A percentile compares a stretch with the other conserved stretches of the same genome.
These are phyloP conservation scores for Russula compacta DNA, from an alignment of 768 basidiomycete species.

Conservation along the genomic window DNA sequence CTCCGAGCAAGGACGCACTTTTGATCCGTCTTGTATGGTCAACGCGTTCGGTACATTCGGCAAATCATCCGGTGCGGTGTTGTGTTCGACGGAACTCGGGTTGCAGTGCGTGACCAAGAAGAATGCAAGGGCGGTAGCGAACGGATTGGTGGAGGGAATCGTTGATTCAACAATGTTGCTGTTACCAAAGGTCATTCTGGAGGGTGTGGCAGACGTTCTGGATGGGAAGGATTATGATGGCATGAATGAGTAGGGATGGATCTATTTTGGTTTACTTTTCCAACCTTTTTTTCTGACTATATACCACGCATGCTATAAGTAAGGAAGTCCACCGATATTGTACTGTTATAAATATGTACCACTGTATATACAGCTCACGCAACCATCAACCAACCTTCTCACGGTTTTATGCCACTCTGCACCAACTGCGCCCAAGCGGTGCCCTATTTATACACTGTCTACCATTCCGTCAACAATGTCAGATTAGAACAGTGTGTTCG, in stretches of 20 bases:
- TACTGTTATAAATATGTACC: not conserved
- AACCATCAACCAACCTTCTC: too few species aligned
- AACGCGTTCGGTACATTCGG: conserved; percentile 59
- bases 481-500: conserved; percentile 78
- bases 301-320: not conserved
- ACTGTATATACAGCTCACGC: too few species aligned
- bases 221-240: conserved; percentile 21
- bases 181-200: conserved; percentile 67
- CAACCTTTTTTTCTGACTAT: too few species aligned
- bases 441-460: conserved; percentile 70
- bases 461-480: conserved; percentile 68
- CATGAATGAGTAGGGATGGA: not conserved
- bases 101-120: conserved; percentile 53
- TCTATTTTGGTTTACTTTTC: not conserved
- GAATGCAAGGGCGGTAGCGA: conserved; percentile 21
- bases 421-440: conserved; percentile 61
- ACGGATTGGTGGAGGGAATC: conserved; percentile 31
- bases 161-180: conserved; percentile 54
- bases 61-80: conserved; percentile 33
- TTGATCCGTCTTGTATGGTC: conserved; percentile 43
- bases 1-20: conserved; percentile 44
- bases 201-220: conserved; percentile 51
- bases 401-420: conserved; percentile 64
- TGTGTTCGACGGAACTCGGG: conserved; percentile 67
- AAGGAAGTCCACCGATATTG: not conserved